Evolutionary conservation across 2,329 filamentous ascomycete species (phyloP).

Genomic region (Sclerotiophoma versabilis): DNA sequence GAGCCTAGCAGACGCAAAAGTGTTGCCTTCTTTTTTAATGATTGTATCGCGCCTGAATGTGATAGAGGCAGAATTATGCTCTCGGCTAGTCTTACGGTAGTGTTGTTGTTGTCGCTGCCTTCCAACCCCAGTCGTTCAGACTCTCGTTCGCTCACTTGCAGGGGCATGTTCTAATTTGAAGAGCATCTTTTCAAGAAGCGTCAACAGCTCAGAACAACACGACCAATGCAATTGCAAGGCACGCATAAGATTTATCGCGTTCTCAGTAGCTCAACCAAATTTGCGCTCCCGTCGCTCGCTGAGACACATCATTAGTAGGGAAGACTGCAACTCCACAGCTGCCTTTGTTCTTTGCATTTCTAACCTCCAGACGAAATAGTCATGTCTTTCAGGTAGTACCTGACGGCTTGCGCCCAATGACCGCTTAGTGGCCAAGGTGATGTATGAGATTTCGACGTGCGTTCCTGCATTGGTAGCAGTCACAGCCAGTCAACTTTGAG

Average conservation of each 20-base stretch:
- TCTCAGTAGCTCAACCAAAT: neutral
- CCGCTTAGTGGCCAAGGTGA: neutral
- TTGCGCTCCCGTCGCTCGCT: neutral
- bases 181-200: neutral
- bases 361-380: conserved; percentile 2
- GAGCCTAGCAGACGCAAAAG: no score
- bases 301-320: neutral
- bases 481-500: neutral
- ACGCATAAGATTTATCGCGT: neutral
- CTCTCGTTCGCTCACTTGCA: no score
- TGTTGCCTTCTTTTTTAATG: no score
- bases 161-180: no score
- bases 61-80: no score
- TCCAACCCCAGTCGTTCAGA: no score
- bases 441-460: conserved; percentile 1
- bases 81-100: no score
- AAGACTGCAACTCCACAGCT: conserved; percentile 1
- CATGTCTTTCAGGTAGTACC: neutral
- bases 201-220: neutral
- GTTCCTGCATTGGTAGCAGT: neutral
- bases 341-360: conserved; percentile 16
- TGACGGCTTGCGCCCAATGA: conserved; percentile 6
- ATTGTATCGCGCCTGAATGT: no score
- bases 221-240: neutral
- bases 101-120: no score